Base-by-base conservation (phyloP, 805 yeast species). In the Candida easanensis region DNA sequence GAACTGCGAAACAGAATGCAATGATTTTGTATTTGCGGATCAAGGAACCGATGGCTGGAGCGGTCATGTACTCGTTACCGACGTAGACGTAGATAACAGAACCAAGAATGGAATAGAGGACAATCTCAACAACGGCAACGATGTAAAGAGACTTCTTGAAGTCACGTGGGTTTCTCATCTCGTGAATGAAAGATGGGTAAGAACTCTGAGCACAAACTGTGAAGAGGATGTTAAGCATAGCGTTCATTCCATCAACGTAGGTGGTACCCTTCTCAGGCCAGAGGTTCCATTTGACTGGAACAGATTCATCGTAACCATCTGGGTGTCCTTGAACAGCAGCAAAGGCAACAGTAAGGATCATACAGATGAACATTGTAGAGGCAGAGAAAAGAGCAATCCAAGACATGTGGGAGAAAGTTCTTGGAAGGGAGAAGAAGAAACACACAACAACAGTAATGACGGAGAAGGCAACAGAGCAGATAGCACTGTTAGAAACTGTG, bases 141-240 rank as follows among this genome's bases (percentile, higher is more conserved):
- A 72, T 61, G 49, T 66, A 67, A 13, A 78, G 60, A 3, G 80
- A 81, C 60, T 77, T 77, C 45, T 66, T 71, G 64, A 78, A 78
- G 38, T 78, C 82, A 28, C 62, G 60, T 18, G 83, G 84, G 35
- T 66, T 61, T 48, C 66, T 69, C 84, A 78, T 78, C 51, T 78
- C 80, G 14, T 76, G 64, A 45, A 78, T 77, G 57, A 78, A 78
- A 22, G 80, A 75, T 2, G 82, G 83, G 49, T 77, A 77, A 5
- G 79, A 73, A 57, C 77, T 73, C 57, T 78, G 84, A 7, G 83
- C 84, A 21, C 76, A 82, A 59, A 78, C 77, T 1, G 82, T 77
- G 58, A 76, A 78, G 20, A 76, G 76, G 49, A 78, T 78, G 60
- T 78, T 78, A 53, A 78, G 64, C 46, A 74, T 65, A 0, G 83